Evolutionary conservation across 2,329 filamentous ascomycete species (phyloP).

Genomic region (Aspergillus nomiae): DNA sequence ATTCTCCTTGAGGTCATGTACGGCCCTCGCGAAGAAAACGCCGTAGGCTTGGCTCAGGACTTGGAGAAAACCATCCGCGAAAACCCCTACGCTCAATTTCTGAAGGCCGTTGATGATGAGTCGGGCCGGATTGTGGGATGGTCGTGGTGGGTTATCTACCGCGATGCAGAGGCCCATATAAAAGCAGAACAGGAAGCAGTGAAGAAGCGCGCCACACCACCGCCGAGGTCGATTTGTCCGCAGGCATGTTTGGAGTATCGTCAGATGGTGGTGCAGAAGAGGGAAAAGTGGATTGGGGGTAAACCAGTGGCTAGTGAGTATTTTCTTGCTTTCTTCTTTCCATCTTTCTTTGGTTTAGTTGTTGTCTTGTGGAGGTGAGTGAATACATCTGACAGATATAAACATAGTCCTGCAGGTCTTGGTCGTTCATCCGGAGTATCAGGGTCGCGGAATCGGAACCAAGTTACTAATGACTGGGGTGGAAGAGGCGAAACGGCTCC

Average conservation of each 20-base stretch:
- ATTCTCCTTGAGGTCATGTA: slow-evolving; percentile 2
- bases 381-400: not conserved
- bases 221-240: not conserved
- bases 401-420: slow-evolving; percentile 6
- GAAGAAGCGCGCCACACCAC: not conserved
- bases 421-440: slow-evolving; percentile 3
- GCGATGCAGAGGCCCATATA: not conserved
- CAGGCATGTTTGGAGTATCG: slow-evolving; percentile 4
- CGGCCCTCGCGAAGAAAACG: not conserved
- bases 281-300: slow-evolving; percentile 2
- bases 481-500: not conserved
- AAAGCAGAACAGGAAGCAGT: not conserved
- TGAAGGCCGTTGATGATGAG: not conserved
- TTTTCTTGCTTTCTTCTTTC: too few relatives aligned
- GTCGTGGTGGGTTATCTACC: slow-evolving; percentile 9
- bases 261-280: not conserved
- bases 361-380: not conserved
- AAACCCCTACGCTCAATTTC: not conserved
- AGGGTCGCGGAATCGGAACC: slow-evolving; percentile 4
- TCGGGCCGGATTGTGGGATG: not conserved
- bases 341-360: too few relatives aligned
- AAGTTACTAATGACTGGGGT: not conserved
- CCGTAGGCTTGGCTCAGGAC: not conserved
- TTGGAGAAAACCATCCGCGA: not conserved
- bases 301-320: not conserved